Percentiles rank a stretch among this genome's conserved stretches.
Conservation (phyloP, 768 basidiomycete genomes). For the Phanerochaete carnosa region DNA sequence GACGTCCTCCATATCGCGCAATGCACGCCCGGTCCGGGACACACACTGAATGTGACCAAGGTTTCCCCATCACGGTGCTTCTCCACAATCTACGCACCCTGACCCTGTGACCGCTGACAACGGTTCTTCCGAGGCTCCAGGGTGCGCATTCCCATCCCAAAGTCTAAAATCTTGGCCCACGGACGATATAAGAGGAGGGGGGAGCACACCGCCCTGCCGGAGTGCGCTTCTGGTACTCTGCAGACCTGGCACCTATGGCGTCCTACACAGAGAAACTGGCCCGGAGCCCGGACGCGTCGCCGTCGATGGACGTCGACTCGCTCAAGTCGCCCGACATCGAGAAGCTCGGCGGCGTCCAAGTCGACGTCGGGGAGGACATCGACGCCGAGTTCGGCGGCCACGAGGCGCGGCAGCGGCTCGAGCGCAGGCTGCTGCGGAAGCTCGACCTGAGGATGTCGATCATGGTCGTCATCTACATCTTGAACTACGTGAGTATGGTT, state of each 20-base stretch:
- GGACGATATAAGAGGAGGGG: background rate
- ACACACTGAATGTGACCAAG: background rate
- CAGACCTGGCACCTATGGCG: background rate
- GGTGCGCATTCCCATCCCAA: background rate
- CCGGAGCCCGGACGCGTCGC: background rate
- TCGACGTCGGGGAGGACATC: slow-evolving; percentile 7
- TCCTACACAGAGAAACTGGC: background rate
- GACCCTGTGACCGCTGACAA: background rate
- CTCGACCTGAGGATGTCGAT: slow-evolving; percentile 44
- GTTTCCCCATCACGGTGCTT: background rate
- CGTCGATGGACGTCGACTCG: background rate
- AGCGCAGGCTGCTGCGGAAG: slow-evolving; percentile 41
- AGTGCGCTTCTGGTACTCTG: background rate
- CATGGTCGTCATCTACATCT: slow-evolving; percentile 41
- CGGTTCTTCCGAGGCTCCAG: background rate
- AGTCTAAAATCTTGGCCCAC: background rate
- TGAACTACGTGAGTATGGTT: slow-evolving; percentile 39
- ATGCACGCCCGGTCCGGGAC: background rate
- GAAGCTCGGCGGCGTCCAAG: background rate
- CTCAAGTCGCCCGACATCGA: background rate
- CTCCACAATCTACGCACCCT: background rate
- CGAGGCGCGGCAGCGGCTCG: slow-evolving; percentile 35
- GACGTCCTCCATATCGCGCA: background rate
- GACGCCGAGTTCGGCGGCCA: slow-evolving; percentile 36
- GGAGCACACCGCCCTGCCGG: background rate